Evolutionary conservation across 305 asterid species (phyloP), one percentile per base, ranked within the genome.

Genomic region (Fraxinus nigra): DNA sequence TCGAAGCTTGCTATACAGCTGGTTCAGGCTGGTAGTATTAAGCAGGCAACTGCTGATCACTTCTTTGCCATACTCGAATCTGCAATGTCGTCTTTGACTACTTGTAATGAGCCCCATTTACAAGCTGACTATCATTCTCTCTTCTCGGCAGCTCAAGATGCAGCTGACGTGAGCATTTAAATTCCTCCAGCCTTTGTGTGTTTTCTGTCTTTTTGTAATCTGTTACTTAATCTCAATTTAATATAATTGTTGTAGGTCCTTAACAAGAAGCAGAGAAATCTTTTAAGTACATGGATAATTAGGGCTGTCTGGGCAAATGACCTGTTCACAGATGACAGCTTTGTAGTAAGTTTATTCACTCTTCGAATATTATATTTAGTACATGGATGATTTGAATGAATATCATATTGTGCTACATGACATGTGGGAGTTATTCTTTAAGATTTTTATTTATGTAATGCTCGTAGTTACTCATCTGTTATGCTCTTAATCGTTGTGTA

Each of bases 241-340:
- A 48, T 78, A 72, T 22, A 14, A 46, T 33, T 72, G 46, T 56
- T 88, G 87, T 89, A 96, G 99, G 86, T 87, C 75, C 88, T 94
- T 78, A 82, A 80, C 78, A 87, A 80, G 91, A 90, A 90, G 87
- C 98, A 96, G 89, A 87, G 90, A 80, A 87, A 86, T 84, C 79
- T 86, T 76, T 79, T 96, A 81, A 79, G 80, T 20, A 33, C 89
- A 76, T 96, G 99, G 99, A 87, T 88, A 37, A 89, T 93, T 48
- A 86, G 97, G 88, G 93, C 98, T 26, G 93, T 93, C 59, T 83
- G 93, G 92, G 95, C 92, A 22, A 95, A 94, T 87, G 99, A 94
- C 86, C 90, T 94, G 72, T 92, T 92, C 81, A 94, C 98, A 0
- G 99, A 96, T 85, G 98, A 96, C 87, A 93, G 99, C 86, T 96